Evolutionary conservation across 805 yeast genomes (phyloP).

Genomic region (Candida koratica): DNA sequence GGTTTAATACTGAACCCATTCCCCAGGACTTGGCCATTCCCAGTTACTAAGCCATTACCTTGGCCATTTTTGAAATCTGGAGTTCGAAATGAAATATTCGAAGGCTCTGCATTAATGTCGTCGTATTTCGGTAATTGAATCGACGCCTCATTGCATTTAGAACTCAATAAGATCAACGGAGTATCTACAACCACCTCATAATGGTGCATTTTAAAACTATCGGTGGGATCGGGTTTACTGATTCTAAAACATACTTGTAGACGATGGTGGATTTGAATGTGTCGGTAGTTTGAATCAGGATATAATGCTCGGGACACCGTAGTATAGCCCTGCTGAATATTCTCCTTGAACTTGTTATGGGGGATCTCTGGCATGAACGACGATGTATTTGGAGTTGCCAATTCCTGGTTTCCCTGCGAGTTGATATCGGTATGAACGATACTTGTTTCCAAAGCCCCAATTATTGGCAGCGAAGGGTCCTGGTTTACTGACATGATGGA

Average conservation of each 20-base stretch:
- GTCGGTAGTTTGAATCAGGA: conserved; percentile 63
- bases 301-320: conserved; percentile 41
- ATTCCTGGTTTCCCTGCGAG: conserved; percentile 13
- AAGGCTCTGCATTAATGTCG: conserved; percentile 18
- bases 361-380: conserved; percentile 28
- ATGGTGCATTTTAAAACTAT: conserved; percentile 53
- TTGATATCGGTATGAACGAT: conserved; percentile 23
- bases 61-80: conserved; percentile 26
- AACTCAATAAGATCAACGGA: conserved; percentile 50
- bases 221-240: conserved; percentile 54
- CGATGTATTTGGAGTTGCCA: conserved; percentile 29
- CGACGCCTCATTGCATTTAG: conserved; percentile 39
- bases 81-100: conserved; percentile 32
- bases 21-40: conserved; percentile 15
- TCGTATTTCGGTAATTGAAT: conserved; percentile 40
- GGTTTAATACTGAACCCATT: conserved; percentile 32
- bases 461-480: conserved; percentile 27
- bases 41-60: no score
- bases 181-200: conserved; percentile 80
- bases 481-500: conserved; percentile 18
- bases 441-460: conserved; percentile 40
- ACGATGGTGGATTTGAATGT: conserved; percentile 61
- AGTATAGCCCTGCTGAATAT: conserved; percentile 35
- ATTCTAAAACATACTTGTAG: conserved; percentile 68
- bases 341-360: conserved; percentile 20